phyloP scores from a whole-genome alignment of 2,329 filamentous ascomycete genomes.

The Lomentospora prolificans region DNA sequence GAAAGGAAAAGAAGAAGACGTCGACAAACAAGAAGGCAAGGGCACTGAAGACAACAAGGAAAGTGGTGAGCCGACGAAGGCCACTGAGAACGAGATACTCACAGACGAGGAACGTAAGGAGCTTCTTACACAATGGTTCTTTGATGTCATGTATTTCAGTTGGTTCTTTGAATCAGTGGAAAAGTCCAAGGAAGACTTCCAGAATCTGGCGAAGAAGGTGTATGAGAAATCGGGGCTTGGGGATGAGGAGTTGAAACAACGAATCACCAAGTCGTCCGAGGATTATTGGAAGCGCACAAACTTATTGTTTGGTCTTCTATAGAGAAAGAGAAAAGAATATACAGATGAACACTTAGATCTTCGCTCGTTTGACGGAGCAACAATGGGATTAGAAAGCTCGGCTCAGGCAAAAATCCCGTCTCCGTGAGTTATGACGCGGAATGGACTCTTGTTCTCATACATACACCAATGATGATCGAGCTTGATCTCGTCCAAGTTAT shows the following conservation, averaged over 20 bases:
- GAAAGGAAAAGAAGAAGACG: conserved; percentile 11
- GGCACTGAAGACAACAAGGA: conserved; percentile 15
- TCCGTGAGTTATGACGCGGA: no score
- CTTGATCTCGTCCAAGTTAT: no score
- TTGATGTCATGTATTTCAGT: conserved; percentile 45
- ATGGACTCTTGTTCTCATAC: no score
- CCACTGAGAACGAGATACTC: conserved; percentile 2
- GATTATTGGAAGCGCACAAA: conserved; percentile 80
- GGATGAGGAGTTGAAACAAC: conserved; percentile 35
- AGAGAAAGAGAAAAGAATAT: background rate
- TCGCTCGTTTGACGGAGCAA: no score
- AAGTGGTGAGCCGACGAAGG: conserved; percentile 2
- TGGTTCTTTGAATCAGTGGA: conserved; percentile 29
- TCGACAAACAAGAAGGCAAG: conserved; percentile 10
- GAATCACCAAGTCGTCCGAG: conserved; percentile 51
- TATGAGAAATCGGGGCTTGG: conserved; percentile 37
- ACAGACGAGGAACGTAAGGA: conserved; percentile 23
- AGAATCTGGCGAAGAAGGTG: conserved; percentile 35
- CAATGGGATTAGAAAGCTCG: no score
- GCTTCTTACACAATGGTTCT: conserved; percentile 49
- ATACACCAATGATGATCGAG: no score
- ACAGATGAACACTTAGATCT: no score
- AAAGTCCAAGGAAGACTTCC: conserved; percentile 21
- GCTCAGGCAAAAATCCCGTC: no score
- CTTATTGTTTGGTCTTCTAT: conserved; percentile 63